Evolutionary conservation across 1,139 yeast species (phyloP), one percentile per base, ranked within the genome.

Genomic region (Tardiomyces digboiensis): DNA sequence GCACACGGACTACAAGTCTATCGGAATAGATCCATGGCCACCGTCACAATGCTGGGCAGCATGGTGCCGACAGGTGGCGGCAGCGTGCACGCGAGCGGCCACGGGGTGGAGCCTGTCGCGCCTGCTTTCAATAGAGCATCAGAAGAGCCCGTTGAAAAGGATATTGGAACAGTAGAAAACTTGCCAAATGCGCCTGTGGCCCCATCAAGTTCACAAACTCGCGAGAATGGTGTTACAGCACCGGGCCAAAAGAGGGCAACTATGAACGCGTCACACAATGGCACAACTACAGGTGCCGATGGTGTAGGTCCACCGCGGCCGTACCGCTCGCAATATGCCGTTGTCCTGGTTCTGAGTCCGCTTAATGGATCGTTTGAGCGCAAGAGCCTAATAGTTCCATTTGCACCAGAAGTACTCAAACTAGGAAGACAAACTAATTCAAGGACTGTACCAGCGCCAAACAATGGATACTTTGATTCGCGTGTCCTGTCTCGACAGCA

Each of bases 401-500:
- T 76, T 48, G 74, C 71, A 49, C 98, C 99, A 0, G 89, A 86
- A 20, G 81, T 88, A 1, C 67, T 91, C 44, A 86, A 86, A 57
- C 70, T 91, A 21, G 98, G 99, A 1, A 74, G 99, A 45, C 98
- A 82, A 44, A 75, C 82, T 40, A 87, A 84, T 46, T 76, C 83
- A 16, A 82, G 78, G 53, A 77, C 83, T 43, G 75, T 75, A 51
- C 89, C 95, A 10, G 78, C 81, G 46, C 76, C 82, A 7, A 81
- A 84, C 38, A 93, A 93, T 61, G 98, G 98, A 0, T 89, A 77
- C 61, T 91, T 91, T 59, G 98, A 91, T 61, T 87, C 97, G 7
- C 71, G 98, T 36, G 98, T 93, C 13, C 72, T 91, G 43, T 82
- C 95, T 39, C 71, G 99, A 52, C 91, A 85, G 57, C 99, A 91